These are phyloP conservation scores for Kluyveromyces dobzhanskii DNA, from an alignment of 805 yeast species.

Conservation along the genomic window DNA sequence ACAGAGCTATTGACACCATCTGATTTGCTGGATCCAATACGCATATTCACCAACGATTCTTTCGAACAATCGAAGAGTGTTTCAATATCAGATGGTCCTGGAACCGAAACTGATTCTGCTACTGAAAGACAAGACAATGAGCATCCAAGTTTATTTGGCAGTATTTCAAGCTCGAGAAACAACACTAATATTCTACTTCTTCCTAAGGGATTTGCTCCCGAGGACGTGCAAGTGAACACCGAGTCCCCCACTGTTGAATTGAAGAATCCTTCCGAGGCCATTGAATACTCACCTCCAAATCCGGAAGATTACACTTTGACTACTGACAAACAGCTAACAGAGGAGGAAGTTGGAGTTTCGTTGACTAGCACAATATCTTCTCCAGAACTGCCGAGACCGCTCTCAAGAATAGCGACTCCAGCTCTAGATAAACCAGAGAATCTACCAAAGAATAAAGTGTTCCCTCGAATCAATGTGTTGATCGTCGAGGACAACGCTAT, in stretches of 20 bases:
- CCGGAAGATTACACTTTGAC: neutral
- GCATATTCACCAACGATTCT: neutral
- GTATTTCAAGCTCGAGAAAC: slow-evolving; percentile 11
- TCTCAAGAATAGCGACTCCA: slow-evolving; percentile 12
- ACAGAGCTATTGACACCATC: neutral
- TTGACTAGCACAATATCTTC: slow-evolving; percentile 4
- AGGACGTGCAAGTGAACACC: slow-evolving; percentile 10
- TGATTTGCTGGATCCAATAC: slow-evolving; percentile 1
- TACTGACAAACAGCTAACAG: slow-evolving; percentile 15
- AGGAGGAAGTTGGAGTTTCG: slow-evolving; percentile 22
- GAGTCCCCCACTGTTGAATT: neutral
- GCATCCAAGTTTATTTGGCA: slow-evolving; percentile 5
- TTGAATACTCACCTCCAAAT: neutral
- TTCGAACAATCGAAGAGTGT: neutral
- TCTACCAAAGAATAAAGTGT: slow-evolving; percentile 44
- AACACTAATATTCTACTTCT: slow-evolving; percentile 23
- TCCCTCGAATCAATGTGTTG: slow-evolving; percentile 82
- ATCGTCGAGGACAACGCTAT: slow-evolving; percentile 96
- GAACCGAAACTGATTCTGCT: slow-evolving; percentile 10
- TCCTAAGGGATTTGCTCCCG: slow-evolving; percentile 19
- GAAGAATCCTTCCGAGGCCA: neutral
- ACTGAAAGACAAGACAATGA: slow-evolving; percentile 8
- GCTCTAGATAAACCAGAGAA: slow-evolving; percentile 1
- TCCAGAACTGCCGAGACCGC: slow-evolving; percentile 3
- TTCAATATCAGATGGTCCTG: slow-evolving; percentile 1